Percentiles rank a stretch among this genome's conserved stretches.
These are phyloP conservation scores for Pseudopyricularia javanii DNA, from an alignment of 2,329 filamentous ascomycete genomes.

Conservation along the genomic window DNA sequence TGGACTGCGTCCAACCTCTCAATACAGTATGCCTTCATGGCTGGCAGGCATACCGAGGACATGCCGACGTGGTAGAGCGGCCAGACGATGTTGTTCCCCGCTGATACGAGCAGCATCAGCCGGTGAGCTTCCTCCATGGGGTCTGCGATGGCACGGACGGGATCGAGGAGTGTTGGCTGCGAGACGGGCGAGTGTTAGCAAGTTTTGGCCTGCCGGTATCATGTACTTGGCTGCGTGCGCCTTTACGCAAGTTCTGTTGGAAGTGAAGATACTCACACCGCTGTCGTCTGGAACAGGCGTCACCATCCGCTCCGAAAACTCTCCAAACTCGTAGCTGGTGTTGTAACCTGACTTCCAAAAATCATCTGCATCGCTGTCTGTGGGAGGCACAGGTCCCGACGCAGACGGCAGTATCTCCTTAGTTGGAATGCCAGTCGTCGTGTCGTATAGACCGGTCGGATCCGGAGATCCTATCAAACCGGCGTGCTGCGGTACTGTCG, in stretches of 20 bases:
- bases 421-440: not conserved
- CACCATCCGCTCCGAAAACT: not conserved
- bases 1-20: slow-evolving; percentile 30
- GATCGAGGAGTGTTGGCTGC: slow-evolving; percentile 25
- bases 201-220: not conserved
- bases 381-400: not conserved
- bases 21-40: slow-evolving; percentile 29
- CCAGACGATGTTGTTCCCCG: slow-evolving; percentile 36
- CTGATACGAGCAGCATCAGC: slow-evolving; percentile 34
- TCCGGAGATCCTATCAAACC: slow-evolving; percentile 25
- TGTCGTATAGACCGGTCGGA: not conserved
- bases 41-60: slow-evolving; percentile 28
- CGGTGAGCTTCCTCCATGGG: slow-evolving; percentile 25
- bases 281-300: slow-evolving; percentile 8
- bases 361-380: not conserved
- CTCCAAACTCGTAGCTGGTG: not conserved
- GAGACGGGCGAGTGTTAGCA: not conserved
- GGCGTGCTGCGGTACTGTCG: slow-evolving; percentile 36
- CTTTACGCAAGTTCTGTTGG: not conserved
- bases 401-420: not conserved
- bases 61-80: slow-evolving; percentile 36
- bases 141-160: slow-evolving; percentile 19
- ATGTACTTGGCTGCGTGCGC: not conserved
- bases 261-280: slow-evolving; percentile 6
- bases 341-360: not conserved